Percentiles rank a stretch among this genome's conserved stretches.
These are phyloP conservation scores for Trichoderma citrinoviride DNA, from an alignment of 2,329 filamentous ascomycete species.

Conservation along the genomic window DNA sequence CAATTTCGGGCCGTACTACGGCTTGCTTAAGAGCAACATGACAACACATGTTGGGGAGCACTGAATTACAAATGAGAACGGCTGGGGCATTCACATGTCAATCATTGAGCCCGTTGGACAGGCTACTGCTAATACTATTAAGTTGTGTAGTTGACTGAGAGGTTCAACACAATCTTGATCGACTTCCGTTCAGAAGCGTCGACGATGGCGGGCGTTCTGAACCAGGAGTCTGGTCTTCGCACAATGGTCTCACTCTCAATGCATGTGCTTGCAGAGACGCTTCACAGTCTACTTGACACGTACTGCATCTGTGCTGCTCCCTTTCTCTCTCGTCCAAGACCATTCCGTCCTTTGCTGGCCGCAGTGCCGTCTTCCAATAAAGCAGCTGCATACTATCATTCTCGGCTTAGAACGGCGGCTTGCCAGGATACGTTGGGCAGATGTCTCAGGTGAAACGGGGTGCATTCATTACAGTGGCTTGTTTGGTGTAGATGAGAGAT, in stretches of 20 bases:
- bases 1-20: background rate
- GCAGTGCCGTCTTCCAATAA: background rate
- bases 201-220: background rate
- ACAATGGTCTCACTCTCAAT: background rate
- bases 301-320: background rate
- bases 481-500: background rate
- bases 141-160: background rate
- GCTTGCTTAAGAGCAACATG: background rate
- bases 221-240: constrained; percentile 1
- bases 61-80: background rate
- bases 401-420: background rate
- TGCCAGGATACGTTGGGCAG: background rate
- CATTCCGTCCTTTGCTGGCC: background rate
- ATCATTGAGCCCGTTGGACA: background rate
- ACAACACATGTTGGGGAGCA: background rate
- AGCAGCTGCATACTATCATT: background rate
- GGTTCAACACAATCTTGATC: background rate
- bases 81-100: background rate
- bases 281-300: background rate
- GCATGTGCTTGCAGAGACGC: constrained; percentile 1
- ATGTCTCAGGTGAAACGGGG: background rate
- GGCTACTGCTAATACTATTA: background rate
- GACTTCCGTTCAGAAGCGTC: background rate
- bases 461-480: background rate
- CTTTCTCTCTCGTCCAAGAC: background rate